These are phyloP conservation scores for Eucalyptus urophylla DNA, from an alignment of 345 rosid genomes.

Conservation along the genomic window DNA sequence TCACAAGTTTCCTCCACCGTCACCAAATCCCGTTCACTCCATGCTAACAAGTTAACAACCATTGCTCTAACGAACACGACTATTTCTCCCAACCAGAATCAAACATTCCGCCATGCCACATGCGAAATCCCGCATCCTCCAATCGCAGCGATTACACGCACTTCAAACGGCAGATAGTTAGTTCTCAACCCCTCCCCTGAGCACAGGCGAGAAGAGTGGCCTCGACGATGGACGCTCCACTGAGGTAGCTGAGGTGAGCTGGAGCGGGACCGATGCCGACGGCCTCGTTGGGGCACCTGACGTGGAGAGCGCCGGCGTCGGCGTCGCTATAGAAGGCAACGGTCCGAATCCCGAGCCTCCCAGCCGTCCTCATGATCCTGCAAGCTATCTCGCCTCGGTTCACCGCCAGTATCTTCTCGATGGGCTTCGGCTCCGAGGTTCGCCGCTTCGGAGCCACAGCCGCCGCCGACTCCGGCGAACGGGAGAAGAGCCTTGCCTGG, in stretches of 20 bases:
- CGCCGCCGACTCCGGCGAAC: neutral
- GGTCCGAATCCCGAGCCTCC: constrained; percentile 33
- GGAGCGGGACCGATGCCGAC: constrained; percentile 78
- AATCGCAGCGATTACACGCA: neutral
- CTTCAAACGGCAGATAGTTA: neutral
- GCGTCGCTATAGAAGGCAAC: constrained; percentile 82
- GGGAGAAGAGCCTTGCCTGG: constrained; percentile 15
- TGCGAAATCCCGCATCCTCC: neutral
- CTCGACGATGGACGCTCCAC: constrained; percentile 43
- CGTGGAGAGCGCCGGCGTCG: constrained; percentile 67
- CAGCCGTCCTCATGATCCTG: constrained; percentile 72
- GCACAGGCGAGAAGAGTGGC: constrained; percentile 80
- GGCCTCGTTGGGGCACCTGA: constrained; percentile 22
- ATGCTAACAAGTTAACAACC: too few species aligned
- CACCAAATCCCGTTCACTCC: too few species aligned
- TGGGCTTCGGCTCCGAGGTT: neutral
- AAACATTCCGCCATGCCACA: too few species aligned
- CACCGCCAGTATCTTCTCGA: constrained; percentile 74
- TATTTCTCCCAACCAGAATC: too few species aligned
- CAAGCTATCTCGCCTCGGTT: constrained; percentile 92
- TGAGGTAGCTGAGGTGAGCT: constrained; percentile 75
- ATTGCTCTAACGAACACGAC: too few species aligned
- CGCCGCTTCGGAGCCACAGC: neutral
- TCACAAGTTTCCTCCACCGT: too few species aligned
- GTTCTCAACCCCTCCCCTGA: constrained; percentile 28